These are phyloP conservation scores for Gastrolobium bilobum DNA, from an alignment of 306 rosid genomes.

Conservation along the genomic window DNA sequence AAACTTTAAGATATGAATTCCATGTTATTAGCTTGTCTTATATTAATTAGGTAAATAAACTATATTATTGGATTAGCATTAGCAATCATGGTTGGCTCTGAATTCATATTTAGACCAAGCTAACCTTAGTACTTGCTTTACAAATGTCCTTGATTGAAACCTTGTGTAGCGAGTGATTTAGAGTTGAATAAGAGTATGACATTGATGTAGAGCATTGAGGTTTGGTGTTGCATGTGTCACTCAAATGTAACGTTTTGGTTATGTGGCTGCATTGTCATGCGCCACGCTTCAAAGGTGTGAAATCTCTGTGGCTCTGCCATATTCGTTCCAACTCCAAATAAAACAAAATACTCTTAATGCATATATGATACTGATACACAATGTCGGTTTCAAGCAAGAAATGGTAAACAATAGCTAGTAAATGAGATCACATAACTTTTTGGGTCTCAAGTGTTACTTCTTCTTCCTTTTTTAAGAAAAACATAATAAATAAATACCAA, in stretches of 20 bases:
- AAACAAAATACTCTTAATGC: slow-evolving; percentile 2
- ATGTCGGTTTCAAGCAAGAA: not conserved
- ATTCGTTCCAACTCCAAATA: slow-evolving; percentile 6
- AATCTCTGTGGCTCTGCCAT: slow-evolving; percentile 1
- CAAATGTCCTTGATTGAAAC: not conserved
- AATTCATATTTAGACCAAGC: not conserved
- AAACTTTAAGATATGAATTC: slow-evolving; percentile 37
- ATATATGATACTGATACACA: not conserved
- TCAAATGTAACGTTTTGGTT: not conserved
- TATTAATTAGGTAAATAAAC: not conserved
- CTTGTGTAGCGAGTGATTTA: not conserved
- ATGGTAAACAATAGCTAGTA: not conserved
- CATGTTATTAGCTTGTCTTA: slow-evolving; percentile 9
- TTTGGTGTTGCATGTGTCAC: not conserved
- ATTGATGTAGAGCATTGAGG: not conserved
- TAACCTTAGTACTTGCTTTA: not conserved
- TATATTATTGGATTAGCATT: not conserved
- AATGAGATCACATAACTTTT: not conserved
- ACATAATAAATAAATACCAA: not conserved
- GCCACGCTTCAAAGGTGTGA: not conserved
- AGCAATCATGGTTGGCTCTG: slow-evolving; percentile 27
- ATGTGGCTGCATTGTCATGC: not conserved
- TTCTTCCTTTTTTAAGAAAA: not conserved
- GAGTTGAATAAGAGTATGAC: slow-evolving; percentile 29
- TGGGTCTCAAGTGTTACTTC: not conserved